Base-by-base conservation (phyloP, 441 rosid genomes). In the Brassica balearica region DNA sequence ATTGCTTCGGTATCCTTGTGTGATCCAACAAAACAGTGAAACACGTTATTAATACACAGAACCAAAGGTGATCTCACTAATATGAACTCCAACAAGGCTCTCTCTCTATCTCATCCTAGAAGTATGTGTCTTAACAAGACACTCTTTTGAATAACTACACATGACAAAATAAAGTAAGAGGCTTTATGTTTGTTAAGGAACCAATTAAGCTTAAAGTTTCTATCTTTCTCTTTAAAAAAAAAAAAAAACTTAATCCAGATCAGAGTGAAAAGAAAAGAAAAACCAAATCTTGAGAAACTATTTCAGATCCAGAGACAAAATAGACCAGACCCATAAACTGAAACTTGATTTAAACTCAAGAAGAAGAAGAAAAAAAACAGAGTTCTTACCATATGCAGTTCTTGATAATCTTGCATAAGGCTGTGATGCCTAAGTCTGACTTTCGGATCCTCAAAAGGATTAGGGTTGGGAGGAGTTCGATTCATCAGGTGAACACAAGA, bases 371-470 rank as follows among this genome's bases (percentile, higher is more conserved):
- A 34, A 75, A 8, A 9, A 69, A 59, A 2, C 1, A 27, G 74
- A 55, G 48, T 6, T n/a, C 2, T 6, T 76, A 76, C 80, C 77
- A 71, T 72, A 68, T 68, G 71, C 53, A 81, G 17, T 68, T 77
- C 83, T 72, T 3, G 65, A 62, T 72, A 81, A 51, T 76, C 80
- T 76, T 77, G 81, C 81, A 62, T 72, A 80, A 80, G 79, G 27
- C 77, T 65, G 7, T 71, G 80, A 76, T 80, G 80, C 29, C 51
- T 71, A 48, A 51, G 6, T 64, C 73, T 81, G 75, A 76, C 32
- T 38, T 60, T 81, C 0, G 72, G 73, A 81, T 81, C 71, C 36
- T 72, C 71, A 6, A 62, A 67, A 68, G 32, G 68, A 60, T 48
- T 51, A 25, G 74, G 7, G 6, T 12, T 60, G 1, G 27, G 58